Evolutionary conservation across 2,329 filamentous ascomycete genomes (phyloP).

Genomic region (Talaromyces sp.): DNA sequence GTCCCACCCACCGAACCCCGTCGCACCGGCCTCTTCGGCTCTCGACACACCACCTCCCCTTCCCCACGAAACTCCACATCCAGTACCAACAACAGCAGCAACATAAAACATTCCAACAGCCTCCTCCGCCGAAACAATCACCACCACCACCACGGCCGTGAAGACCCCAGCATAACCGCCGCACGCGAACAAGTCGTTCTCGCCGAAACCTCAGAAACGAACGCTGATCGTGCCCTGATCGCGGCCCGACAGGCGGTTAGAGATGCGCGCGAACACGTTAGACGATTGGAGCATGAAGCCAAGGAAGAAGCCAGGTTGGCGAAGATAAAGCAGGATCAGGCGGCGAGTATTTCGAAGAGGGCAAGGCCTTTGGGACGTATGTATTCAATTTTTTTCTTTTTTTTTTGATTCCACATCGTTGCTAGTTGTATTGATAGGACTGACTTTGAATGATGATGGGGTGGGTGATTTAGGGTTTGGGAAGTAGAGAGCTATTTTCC

Average conservation of each 20-base stretch:
- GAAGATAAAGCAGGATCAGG: slow-evolving; percentile 64
- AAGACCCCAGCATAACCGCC: slow-evolving; percentile 58
- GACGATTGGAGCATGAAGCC: slow-evolving; percentile 60
- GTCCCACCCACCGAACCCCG: not conserved
- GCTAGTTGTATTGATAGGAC: no score
- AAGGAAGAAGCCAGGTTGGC: slow-evolving; percentile 59
- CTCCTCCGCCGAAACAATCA: not conserved
- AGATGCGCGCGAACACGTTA: slow-evolving; percentile 60
- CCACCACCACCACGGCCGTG: slow-evolving; percentile 29
- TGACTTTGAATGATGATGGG: no score
- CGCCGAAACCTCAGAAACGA: slow-evolving; percentile 60
- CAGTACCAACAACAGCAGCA: not conserved
- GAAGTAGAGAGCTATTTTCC: no score
- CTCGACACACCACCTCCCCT: not conserved
- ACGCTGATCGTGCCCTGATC: slow-evolving; percentile 60
- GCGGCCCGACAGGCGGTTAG: slow-evolving; percentile 55
- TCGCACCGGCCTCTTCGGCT: slow-evolving; percentile 4
- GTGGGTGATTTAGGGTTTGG: no score
- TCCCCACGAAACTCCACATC: not conserved
- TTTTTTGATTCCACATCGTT: no score
- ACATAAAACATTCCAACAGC: not conserved
- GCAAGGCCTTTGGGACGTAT: slow-evolving; percentile 64
- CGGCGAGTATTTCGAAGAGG: slow-evolving; percentile 60
- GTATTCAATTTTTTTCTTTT: not conserved
- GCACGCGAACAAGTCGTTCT: slow-evolving; percentile 58